Conservation (phyloP, 345 rosid genomes). For the Euphorbia pulcherrima region DNA sequence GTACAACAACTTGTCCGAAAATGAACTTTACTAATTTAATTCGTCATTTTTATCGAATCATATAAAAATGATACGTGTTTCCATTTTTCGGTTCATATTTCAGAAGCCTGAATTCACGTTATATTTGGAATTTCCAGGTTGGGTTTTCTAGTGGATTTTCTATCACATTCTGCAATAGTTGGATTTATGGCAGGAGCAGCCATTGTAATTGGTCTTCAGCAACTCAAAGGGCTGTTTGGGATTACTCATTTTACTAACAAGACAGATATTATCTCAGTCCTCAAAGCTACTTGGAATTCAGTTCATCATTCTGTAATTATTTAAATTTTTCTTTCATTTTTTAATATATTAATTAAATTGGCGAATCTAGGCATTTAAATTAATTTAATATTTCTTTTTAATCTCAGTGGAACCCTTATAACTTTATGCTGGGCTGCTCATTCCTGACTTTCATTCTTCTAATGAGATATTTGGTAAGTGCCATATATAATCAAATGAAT, state of each 20-base stretch:
- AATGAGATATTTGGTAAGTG: slow-evolving; percentile 60
- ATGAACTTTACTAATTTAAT: too few species aligned
- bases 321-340: neutral
- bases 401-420: slow-evolving; percentile 57
- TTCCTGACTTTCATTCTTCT: slow-evolving; percentile 59
- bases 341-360: too few species aligned
- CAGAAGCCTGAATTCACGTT: too few species aligned
- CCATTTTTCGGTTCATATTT: too few species aligned
- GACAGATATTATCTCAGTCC: slow-evolving; percentile 74
- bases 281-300: slow-evolving; percentile 58
- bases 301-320: slow-evolving; percentile 55
- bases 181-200: slow-evolving; percentile 97
- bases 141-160: slow-evolving; percentile 87
- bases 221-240: slow-evolving; percentile 78
- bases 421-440: slow-evolving; percentile 51
- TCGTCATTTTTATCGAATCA: too few species aligned
- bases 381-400: neutral
- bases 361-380: neutral
- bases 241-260: slow-evolving; percentile 66
- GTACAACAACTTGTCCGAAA: slow-evolving; percentile 15
- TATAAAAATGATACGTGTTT: too few species aligned
- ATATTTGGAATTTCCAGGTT: too few species aligned
- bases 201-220: slow-evolving; percentile 87
- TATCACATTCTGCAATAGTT: slow-evolving; percentile 84
- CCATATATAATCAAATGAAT: too few species aligned